Conservation (phyloP, 2,329 filamentous ascomycete species). For the Penicillium corylophilum region DNA sequence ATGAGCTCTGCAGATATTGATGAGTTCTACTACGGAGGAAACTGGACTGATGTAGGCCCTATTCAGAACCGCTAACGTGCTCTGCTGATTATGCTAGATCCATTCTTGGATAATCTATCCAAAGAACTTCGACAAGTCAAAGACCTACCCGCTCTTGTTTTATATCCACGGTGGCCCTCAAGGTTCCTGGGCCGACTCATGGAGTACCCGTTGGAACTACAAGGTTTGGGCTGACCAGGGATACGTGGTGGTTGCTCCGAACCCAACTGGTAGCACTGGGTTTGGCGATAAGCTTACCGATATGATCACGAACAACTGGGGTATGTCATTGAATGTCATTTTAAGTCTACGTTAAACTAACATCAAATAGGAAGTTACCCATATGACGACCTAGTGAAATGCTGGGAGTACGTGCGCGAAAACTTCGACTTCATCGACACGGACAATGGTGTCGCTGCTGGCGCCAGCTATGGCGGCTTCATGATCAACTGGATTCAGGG, state of each 20-base stretch:
- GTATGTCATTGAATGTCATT: conserved; percentile 34
- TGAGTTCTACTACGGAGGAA: conserved; percentile 40
- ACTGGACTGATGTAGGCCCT: conserved; percentile 34
- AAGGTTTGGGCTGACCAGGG: conserved; percentile 85
- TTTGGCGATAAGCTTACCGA: conserved; percentile 78
- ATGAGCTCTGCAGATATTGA: conserved; percentile 36
- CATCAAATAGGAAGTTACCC: conserved; percentile 47
- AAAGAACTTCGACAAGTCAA: conserved; percentile 61
- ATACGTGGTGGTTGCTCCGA: conserved; percentile 77
- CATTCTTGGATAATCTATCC: conserved; percentile 46
- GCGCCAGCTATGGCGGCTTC: conserved; percentile 45
- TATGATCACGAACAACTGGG: conserved; percentile 78
- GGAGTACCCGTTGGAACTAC: conserved; percentile 83
- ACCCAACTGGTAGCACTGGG: conserved; percentile 79
- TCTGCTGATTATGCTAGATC: conserved; percentile 28
- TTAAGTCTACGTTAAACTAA: not conserved
- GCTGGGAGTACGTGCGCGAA: conserved; percentile 66
- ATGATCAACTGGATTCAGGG: conserved; percentile 83
- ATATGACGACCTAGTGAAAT: conserved; percentile 77
- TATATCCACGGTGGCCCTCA: conserved; percentile 83
- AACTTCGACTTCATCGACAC: conserved; percentile 42
- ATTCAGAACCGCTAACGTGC: fast-evolving
- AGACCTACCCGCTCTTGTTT: conserved; percentile 77
- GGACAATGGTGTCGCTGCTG: conserved; percentile 39
- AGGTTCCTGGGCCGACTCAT: conserved; percentile 70